phyloP scores from a whole-genome alignment of 2,329 filamentous ascomycete genomes.

The Didymella keratinophila region DNA sequence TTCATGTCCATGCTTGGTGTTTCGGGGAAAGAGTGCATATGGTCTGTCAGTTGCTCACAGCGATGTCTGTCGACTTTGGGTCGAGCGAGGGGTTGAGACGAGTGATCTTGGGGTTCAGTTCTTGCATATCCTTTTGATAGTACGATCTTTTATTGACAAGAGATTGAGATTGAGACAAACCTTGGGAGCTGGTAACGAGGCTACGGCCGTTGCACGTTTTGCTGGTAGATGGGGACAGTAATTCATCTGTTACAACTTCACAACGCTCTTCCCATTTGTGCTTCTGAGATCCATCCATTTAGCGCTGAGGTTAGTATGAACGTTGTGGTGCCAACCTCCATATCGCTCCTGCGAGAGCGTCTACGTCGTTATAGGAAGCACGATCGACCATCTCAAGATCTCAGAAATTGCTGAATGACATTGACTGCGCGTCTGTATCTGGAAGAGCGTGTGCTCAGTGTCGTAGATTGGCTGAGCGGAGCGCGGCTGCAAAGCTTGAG shows the following conservation, averaged over 20 bases:
- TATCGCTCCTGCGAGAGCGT: no score
- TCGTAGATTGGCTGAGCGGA: no score
- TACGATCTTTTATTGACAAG: conserved; percentile 7
- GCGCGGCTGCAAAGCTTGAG: no score
- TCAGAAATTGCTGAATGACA: no score
- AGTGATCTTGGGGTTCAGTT: conserved; percentile 3
- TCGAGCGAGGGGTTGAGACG: neutral
- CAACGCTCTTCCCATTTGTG: neutral
- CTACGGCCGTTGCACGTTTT: conserved; percentile 5
- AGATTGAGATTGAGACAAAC: neutral
- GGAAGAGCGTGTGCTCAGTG: no score
- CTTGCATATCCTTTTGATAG: conserved; percentile 13
- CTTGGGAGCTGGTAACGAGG: neutral
- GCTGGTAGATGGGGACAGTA: neutral
- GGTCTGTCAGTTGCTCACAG: conserved; percentile 5
- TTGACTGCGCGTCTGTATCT: no score
- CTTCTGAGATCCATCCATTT: no score
- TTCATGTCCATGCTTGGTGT: conserved; percentile 21
- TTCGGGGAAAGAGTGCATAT: conserved; percentile 15
- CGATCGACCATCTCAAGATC: no score
- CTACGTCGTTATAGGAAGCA: no score
- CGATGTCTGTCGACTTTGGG: neutral
- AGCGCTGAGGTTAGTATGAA: no score
- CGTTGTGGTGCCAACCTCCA: no score
- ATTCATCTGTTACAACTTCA: neutral